A percentile compares a stretch with the other conserved stretches of the same genome.
These are phyloP conservation scores for Lodderomyces jiufengensis DNA, from an alignment of 1,139 yeast species.

Conservation along the genomic window DNA sequence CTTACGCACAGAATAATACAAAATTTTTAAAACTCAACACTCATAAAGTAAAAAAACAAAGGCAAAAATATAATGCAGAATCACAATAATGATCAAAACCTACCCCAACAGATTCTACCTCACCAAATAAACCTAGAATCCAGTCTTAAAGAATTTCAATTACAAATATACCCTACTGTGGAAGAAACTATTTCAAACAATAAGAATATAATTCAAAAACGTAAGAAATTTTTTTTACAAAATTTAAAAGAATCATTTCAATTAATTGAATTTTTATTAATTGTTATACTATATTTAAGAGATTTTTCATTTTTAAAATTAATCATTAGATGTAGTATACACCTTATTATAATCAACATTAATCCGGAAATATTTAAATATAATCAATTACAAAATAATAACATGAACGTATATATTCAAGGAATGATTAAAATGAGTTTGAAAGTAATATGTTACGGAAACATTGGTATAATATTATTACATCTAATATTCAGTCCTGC, in stretches of 20 bases:
- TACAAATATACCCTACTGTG: conserved; percentile 32
- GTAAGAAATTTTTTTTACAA: conserved; percentile 36
- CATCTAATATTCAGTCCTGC: conserved; percentile 27
- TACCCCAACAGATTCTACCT: background rate
- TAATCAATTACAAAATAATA: too few relatives aligned
- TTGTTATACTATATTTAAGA: conserved; percentile 32
- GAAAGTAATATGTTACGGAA: conserved; percentile 22
- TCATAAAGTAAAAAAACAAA: too few relatives aligned
- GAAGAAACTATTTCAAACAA: conserved; percentile 38
- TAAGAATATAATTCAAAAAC: conserved; percentile 33
- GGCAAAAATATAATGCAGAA: too few relatives aligned
- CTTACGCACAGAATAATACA: too few relatives aligned
- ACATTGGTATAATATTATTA: conserved; percentile 21
- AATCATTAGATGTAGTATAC: conserved; percentile 24
- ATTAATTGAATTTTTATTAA: conserved; percentile 27
- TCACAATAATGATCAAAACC: too few relatives aligned
- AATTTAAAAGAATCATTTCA: conserved; percentile 31
- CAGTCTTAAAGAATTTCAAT: conserved; percentile 26
- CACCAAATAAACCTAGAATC: conserved; percentile 2
- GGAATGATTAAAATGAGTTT: conserved; percentile 26
- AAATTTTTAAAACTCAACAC: too few relatives aligned
- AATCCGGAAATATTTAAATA: conserved; percentile 7
- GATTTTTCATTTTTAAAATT: conserved; percentile 34
- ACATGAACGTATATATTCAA: too few relatives aligned
- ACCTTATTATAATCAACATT: conserved; percentile 31